Conservation (phyloP, 306 rosid genomes). For the Mimosa bimucronata region DNA sequence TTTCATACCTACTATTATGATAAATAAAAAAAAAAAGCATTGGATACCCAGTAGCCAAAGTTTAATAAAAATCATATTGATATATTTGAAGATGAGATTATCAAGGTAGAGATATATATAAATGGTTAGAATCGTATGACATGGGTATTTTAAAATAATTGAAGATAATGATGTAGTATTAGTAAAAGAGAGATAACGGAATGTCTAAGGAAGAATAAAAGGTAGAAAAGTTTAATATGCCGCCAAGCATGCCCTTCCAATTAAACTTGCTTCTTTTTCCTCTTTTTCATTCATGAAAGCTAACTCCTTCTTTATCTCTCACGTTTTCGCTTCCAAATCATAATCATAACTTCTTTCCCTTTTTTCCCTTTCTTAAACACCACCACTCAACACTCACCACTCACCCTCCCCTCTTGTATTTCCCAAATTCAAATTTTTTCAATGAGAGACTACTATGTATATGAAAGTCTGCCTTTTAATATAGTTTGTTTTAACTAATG, state of each 20-base stretch:
- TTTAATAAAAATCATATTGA: neutral
- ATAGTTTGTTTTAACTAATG: neutral
- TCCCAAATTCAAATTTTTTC: neutral
- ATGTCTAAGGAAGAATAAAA: constrained; percentile 43
- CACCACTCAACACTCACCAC: neutral
- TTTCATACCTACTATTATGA: too few species aligned
- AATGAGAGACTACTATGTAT: neutral
- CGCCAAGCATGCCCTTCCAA: neutral
- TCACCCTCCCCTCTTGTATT: neutral
- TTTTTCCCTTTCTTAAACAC: neutral
- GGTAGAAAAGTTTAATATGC: neutral
- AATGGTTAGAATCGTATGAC: neutral
- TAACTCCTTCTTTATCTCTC: neutral
- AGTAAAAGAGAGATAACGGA: constrained; percentile 35
- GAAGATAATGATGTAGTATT: neutral
- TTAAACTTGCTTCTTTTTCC: neutral
- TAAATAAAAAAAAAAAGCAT: too few species aligned
- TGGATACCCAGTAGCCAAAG: too few species aligned
- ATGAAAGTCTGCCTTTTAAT: neutral
- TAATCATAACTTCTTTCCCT: neutral
- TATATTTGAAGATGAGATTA: neutral
- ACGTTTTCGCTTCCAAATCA: neutral
- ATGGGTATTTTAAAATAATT: neutral
- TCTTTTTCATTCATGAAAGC: neutral
- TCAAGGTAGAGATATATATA: neutral